Percentiles rank a stretch among this genome's conserved stretches.
These are phyloP conservation scores for Coniochaeta sp. DNA, from an alignment of 2,329 filamentous ascomycete genomes.

Conservation along the genomic window DNA sequence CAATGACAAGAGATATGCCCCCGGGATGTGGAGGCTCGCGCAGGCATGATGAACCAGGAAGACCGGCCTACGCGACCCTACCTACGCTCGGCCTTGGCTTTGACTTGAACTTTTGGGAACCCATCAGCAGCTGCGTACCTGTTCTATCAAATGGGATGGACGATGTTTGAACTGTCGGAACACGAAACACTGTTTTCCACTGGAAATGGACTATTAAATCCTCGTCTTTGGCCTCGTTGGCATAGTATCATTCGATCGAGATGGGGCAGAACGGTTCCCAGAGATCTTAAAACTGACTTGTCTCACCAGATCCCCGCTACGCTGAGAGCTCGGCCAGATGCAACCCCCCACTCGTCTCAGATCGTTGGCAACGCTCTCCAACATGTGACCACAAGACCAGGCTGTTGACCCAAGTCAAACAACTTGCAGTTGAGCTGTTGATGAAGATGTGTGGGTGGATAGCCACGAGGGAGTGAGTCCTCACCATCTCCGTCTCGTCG, in stretches of 20 bases:
- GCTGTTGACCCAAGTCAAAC: not conserved
- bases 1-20: not conserved
- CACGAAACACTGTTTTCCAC: too few relatives aligned
- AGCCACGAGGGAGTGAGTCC: not conserved
- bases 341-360: not conserved
- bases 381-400: not conserved
- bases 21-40: not conserved
- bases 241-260: not conserved
- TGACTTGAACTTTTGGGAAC: not conserved
- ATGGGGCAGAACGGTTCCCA: not conserved
- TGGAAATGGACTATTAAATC: not conserved
- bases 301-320: not conserved
- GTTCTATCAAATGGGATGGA: not conserved
- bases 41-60: not conserved
- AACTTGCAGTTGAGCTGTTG: not conserved
- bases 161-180: not conserved
- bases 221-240: not conserved
- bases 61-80: not conserved
- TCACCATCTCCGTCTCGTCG: not conserved
- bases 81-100: not conserved
- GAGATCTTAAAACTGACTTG: not conserved
- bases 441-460: not conserved
- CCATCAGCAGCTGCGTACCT: not conserved
- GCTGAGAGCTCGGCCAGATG: not conserved
- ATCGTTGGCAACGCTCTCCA: not conserved